phyloP scores from a whole-genome alignment of 169 alveolate genomes.

The Fabrea salina region DNA sequence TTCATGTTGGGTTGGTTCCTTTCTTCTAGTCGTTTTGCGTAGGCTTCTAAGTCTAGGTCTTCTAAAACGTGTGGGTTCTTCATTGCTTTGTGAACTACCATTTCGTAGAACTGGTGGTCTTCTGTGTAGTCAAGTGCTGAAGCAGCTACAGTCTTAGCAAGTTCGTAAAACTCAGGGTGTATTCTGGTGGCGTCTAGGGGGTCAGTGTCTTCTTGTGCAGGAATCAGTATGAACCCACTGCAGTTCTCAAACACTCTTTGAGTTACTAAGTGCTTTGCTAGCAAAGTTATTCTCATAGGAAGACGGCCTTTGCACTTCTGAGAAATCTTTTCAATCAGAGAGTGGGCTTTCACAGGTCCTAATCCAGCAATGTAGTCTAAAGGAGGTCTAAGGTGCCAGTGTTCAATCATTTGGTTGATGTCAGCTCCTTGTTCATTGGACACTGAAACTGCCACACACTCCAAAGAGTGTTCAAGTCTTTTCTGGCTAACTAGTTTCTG shows the following conservation, averaged over 20 bases:
- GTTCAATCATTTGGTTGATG: slow-evolving; percentile 61
- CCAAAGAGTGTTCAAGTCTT: slow-evolving; percentile 30
- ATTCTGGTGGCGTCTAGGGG: slow-evolving; percentile 53
- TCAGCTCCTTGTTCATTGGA: slow-evolving; percentile 74
- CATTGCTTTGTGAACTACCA: slow-evolving; percentile 18
- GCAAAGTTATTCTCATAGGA: neutral
- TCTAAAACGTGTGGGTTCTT: slow-evolving; percentile 43
- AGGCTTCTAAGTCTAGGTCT: slow-evolving; percentile 53
- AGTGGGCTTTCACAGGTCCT: slow-evolving; percentile 80
- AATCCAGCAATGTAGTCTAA: slow-evolving; percentile 73
- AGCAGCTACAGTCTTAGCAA: slow-evolving; percentile 39
- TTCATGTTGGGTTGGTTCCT: slow-evolving; percentile 33
- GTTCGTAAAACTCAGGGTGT: slow-evolving; percentile 44
- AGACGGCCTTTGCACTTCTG: neutral
- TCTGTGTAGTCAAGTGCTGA: slow-evolving; percentile 33
- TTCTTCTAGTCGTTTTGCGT: slow-evolving; percentile 48
- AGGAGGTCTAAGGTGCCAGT: slow-evolving; percentile 64
- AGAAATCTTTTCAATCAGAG: slow-evolving; percentile 18
- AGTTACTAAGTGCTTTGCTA: neutral
- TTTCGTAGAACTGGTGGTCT: slow-evolving; percentile 35
- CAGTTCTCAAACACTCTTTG: slow-evolving; percentile 39
- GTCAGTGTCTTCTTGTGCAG: slow-evolving; percentile 21
- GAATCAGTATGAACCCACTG: slow-evolving; percentile 47
- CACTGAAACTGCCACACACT: slow-evolving; percentile 51
- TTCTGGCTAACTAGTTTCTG: slow-evolving; percentile 29